A percentile compares a stretch with the other conserved stretches of the same genome.
phyloP scores from a whole-genome alignment of 805 yeast genomes.

The Metschnikowia cerradonensis region DNA sequence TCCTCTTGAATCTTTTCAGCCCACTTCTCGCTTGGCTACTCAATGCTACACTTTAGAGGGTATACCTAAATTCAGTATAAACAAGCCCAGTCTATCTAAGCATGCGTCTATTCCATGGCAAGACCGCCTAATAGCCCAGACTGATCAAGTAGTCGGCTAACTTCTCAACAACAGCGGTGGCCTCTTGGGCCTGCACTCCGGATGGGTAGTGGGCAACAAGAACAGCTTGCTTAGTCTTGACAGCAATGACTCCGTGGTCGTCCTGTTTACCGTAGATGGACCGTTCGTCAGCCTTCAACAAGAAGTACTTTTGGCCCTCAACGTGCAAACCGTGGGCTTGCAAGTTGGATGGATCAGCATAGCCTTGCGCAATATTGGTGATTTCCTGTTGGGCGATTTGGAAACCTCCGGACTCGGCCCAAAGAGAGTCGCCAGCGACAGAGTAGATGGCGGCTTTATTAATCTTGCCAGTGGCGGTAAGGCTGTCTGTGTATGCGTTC shows the following conservation, averaged over 20 bases:
- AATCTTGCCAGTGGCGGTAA: slow-evolving; percentile 75
- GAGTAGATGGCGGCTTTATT: slow-evolving; percentile 93
- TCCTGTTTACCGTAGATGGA: slow-evolving; percentile 90
- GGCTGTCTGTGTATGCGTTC: slow-evolving; percentile 92
- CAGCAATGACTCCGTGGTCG: slow-evolving; percentile 83
- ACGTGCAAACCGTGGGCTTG: slow-evolving; percentile 86
- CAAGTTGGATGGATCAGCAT: slow-evolving; percentile 69
- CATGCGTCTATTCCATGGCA: neutral
- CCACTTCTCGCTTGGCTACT: neutral
- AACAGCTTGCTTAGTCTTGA: slow-evolving; percentile 90
- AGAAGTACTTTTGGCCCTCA: slow-evolving; percentile 81
- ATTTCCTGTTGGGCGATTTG: slow-evolving; percentile 67
- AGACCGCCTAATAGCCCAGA: slow-evolving; percentile 61
- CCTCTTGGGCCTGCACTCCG: slow-evolving; percentile 90
- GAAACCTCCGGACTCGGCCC: slow-evolving; percentile 83
- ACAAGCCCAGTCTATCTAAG: neutral
- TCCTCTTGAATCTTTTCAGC: neutral
- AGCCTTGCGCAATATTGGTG: slow-evolving; percentile 70
- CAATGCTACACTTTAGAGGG: neutral
- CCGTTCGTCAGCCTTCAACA: slow-evolving; percentile 85
- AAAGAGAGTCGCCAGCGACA: slow-evolving; percentile 87
- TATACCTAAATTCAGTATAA: slow-evolving; percentile 1
- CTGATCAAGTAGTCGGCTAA: slow-evolving; percentile 91
- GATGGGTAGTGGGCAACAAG: slow-evolving; percentile 92
- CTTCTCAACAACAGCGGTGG: slow-evolving; percentile 90